phyloP scores from a whole-genome alignment of 805 yeast species.

The Saturnispora ahearnii region DNA sequence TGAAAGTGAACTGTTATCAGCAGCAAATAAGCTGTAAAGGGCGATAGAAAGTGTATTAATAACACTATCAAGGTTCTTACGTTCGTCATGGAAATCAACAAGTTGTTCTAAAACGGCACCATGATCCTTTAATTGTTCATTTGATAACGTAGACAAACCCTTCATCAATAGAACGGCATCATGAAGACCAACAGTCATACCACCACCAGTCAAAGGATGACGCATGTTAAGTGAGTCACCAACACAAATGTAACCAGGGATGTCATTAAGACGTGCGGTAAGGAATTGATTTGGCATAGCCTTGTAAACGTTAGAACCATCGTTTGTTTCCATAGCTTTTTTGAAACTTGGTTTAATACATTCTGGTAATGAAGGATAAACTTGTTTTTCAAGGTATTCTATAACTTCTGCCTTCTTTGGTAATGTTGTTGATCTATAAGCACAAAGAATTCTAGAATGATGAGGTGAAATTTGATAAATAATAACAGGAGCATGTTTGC shows the following conservation, averaged over 20 bases:
- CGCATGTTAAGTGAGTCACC: slow-evolving; percentile 97
- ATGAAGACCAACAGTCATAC: slow-evolving; percentile 94
- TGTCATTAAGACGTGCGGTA: slow-evolving; percentile 62
- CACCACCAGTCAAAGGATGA: slow-evolving; percentile 98
- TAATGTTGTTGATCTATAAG: slow-evolving; percentile 61
- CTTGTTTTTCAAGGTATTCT: slow-evolving; percentile 49
- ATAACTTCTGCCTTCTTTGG: slow-evolving; percentile 55
- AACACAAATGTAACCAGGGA: slow-evolving; percentile 68
- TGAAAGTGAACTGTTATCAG: slow-evolving; percentile 55
- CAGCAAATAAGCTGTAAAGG: slow-evolving; percentile 82
- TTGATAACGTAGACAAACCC: slow-evolving; percentile 46
- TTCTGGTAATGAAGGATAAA: slow-evolving; percentile 62
- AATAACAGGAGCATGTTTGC: slow-evolving; percentile 78
- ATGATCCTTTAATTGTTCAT: slow-evolving; percentile 51
- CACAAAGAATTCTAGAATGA: slow-evolving; percentile 86
- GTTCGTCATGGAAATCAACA: slow-evolving; percentile 60
- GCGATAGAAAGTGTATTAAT: slow-evolving; percentile 88
- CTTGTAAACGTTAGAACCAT: slow-evolving; percentile 45
- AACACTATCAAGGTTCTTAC: slow-evolving; percentile 75
- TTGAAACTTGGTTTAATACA: slow-evolving; percentile 57
- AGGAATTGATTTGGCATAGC: slow-evolving; percentile 93
- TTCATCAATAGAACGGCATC: slow-evolving; percentile 68
- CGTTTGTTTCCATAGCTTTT: slow-evolving; percentile 40
- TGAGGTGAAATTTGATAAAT: slow-evolving; percentile 77
- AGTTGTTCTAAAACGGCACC: slow-evolving; percentile 47